Evolutionary conservation across 2,329 filamentous ascomycete genomes (phyloP).

Genomic region (Pseudomassariella vexata): DNA sequence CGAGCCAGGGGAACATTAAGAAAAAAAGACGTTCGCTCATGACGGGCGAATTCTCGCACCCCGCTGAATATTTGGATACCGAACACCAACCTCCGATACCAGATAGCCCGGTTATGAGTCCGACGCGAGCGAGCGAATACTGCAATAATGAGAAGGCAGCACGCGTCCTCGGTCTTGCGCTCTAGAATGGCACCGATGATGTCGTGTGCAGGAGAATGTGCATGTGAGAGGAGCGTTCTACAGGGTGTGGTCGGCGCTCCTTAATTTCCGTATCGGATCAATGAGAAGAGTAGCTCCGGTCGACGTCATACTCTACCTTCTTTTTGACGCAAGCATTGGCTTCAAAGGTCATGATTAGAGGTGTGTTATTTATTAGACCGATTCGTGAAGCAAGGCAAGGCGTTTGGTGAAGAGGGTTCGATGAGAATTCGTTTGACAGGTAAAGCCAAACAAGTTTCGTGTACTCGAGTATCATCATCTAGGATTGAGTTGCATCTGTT

Average conservation of each 20-base stretch:
- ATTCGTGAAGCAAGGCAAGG: background rate
- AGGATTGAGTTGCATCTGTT: too few relatives aligned
- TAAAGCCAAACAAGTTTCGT: too few relatives aligned
- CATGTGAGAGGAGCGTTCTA: too few relatives aligned
- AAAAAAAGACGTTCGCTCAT: conserved; percentile 26
- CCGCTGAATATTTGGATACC: conserved; percentile 21
- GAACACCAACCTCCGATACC: conserved; percentile 14
- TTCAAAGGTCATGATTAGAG: background rate
- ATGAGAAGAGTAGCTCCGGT: background rate
- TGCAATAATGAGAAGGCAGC: conserved; percentile 10
- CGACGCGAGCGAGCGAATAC: conserved; percentile 16
- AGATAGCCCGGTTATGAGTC: conserved; percentile 19
- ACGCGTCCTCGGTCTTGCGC: conserved; percentile 6
- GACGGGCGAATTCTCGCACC: conserved; percentile 23
- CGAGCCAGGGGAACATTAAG: conserved; percentile 27
- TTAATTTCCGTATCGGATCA: background rate
- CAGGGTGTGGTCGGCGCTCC: too few relatives aligned
- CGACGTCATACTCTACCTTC: background rate
- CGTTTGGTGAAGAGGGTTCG: conserved; percentile 4
- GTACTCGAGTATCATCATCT: too few relatives aligned
- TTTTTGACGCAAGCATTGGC: background rate
- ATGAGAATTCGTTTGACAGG: too few relatives aligned
- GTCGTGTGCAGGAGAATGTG: background rate
- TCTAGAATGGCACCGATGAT: conserved; percentile 2
- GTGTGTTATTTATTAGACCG: conserved; percentile 1